phyloP scores from a whole-genome alignment of 305 asterid genomes.

The Plantago coronopus region DNA sequence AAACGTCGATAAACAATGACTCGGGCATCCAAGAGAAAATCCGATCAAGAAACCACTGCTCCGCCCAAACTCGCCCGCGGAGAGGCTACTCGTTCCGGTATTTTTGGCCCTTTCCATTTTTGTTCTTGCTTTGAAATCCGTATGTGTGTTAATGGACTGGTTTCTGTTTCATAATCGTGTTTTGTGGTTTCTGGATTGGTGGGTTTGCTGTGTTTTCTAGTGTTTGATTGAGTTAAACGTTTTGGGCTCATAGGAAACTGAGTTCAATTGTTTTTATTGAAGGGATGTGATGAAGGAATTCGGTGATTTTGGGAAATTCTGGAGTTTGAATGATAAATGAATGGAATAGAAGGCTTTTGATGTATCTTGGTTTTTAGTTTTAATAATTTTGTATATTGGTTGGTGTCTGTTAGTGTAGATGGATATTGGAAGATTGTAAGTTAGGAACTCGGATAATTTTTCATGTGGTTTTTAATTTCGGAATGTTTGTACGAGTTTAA shows the following conservation, averaged over 20 bases:
- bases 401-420: neutral
- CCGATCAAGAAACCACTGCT: slow-evolving; percentile 36
- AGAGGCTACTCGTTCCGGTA: slow-evolving; percentile 56
- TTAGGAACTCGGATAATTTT: neutral
- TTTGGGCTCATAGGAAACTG: neutral
- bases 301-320: neutral
- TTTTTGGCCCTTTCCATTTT: neutral
- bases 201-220: neutral
- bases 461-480: neutral
- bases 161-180: slow-evolving; percentile 4
- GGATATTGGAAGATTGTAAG: no score
- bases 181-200: neutral
- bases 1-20: slow-evolving; percentile 28
- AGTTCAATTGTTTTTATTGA: neutral
- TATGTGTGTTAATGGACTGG: slow-evolving; percentile 14
- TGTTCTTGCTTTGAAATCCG: no score
- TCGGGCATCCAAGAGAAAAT: slow-evolving; percentile 58
- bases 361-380: neutral
- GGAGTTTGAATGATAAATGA: neutral
- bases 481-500: neutral
- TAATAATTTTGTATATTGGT: no score
- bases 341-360: neutral
- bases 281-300: no score
- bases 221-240: neutral
- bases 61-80: slow-evolving; percentile 37